A percentile compares a stretch with the other conserved stretches of the same genome.
Evolutionary conservation across 1,284 basidiomycete species (phyloP).

Genomic region (Golubevia pallescens): DNA sequence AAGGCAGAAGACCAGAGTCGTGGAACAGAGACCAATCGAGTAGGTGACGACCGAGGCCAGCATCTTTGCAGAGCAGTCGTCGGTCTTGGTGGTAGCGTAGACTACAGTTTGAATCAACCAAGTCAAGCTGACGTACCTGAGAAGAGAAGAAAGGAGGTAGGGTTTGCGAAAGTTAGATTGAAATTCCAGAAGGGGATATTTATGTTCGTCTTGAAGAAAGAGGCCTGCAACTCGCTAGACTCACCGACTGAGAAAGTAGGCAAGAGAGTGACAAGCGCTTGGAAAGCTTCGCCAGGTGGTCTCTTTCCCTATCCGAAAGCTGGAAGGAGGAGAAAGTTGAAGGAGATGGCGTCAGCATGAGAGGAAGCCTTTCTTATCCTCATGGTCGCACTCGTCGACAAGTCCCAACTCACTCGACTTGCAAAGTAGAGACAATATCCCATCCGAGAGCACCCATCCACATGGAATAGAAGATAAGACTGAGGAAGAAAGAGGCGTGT

Average conservation of each 20-base stretch:
- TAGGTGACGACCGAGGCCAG: conserved; percentile 28
- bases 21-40: conserved; percentile 33
- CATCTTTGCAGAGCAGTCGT: conserved; percentile 26
- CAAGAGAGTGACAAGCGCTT: conserved; percentile 36
- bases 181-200: not conserved
- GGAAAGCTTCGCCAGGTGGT: conserved; percentile 36
- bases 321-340: no score
- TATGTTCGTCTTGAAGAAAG: no score
- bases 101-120: conserved; percentile 35
- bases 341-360: no score
- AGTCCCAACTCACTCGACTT: no score
- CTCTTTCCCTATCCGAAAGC: conserved; percentile 27
- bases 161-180: not conserved
- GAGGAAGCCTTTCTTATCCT: no score
- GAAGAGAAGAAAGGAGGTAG: conserved; percentile 1
- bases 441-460: conserved; percentile 52
- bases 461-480: conserved; percentile 41
- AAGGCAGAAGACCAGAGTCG: conserved; percentile 44
- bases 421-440: conserved; percentile 41
- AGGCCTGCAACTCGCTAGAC: no score
- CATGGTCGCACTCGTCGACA: no score
- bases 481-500: not conserved
- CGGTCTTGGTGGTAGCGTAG: conserved; percentile 31
- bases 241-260: conserved; percentile 22
- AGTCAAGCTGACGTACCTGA: conserved; percentile 36